Conservation (phyloP, 495 filamentous ascomycete genomes). For the Hypoxylon perforatum region DNA sequence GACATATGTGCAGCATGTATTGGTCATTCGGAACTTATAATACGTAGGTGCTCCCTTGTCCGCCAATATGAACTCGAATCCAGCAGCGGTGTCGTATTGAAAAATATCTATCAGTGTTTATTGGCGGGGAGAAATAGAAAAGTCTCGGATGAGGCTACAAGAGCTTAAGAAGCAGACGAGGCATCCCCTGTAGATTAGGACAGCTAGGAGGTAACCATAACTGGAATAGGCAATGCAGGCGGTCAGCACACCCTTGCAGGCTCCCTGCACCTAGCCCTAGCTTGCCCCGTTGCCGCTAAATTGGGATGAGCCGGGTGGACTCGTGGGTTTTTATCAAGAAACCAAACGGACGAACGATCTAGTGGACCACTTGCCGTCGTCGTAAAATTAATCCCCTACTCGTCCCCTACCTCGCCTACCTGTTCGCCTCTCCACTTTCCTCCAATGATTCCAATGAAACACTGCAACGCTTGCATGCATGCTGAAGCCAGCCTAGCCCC, state of each 20-base stretch:
- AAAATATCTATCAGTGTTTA: not conserved
- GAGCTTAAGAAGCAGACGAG: slow-evolving; percentile 20
- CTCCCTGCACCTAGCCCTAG: not conserved
- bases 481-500: slow-evolving; percentile 7
- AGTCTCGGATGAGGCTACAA: slow-evolving; percentile 6
- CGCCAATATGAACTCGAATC: too few species aligned
- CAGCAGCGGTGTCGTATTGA: too few species aligned
- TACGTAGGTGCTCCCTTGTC: not conserved
- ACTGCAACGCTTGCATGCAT: slow-evolving; percentile 14
- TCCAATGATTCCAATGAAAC: slow-evolving; percentile 30
- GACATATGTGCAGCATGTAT: slow-evolving; percentile 20
- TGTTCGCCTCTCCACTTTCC: slow-evolving; percentile 1
- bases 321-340: slow-evolving; percentile 6
- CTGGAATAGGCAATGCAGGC: too few species aligned
- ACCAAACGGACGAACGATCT: not conserved
- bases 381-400: slow-evolving; percentile 14
- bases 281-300: slow-evolving; percentile 23
- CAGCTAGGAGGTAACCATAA: too few species aligned
- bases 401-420: not conserved
- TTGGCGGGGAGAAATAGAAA: not conserved
- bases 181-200: slow-evolving; percentile 14
- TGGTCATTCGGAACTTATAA: not conserved
- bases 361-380: slow-evolving; percentile 22
- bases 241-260: slow-evolving; percentile 12
- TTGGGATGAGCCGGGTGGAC: slow-evolving; percentile 26